Evolutionary conservation across 345 rosid genomes (phyloP), one percentile per base, ranked within the genome.

Genomic region (Euphorbia peplus): DNA sequence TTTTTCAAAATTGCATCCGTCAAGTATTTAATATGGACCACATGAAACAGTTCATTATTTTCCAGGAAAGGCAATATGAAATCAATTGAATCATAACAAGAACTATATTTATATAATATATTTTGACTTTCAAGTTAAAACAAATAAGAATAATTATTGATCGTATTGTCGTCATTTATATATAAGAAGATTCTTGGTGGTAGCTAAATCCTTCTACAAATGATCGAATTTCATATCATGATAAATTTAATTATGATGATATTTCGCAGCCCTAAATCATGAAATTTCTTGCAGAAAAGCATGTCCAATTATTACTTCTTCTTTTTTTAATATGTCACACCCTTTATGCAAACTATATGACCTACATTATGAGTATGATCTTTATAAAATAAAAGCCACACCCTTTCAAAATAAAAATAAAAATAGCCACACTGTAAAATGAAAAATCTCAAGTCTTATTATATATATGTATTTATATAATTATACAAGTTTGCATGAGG

Each of bases 311-410:
- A 60, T 62, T 62, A 42, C 66, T 62, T 62, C n/a, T 62, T 62
- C 65, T 61, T 6, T 32, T n/a, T n/a, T n/a, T n/a, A n/a, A 4
- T 39, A 39, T 61, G 64, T 35, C 32, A 21, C 51, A 28, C 64
- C 13, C 28, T 62, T 39, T 62, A 62, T 62, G n/a, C 73, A n/a
- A 48, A 44, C 55, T 37, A 63, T 46, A 41, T 57, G 75, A 64
- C 72, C 67, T 44, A 57, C 48, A 26, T 11, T 11, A n/a, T n/a
- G n/a, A 48, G 29, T 55, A 68, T 41, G 25, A 67, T 65, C 64
- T 21, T 21, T 46, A 16, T 16, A 28, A 66, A 60, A 52, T 39
- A 39, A 18, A n/a, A n/a, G n/a, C 52, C 65, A 21, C 13, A 30
- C n/a, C n/a, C n/a, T n/a, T n/a, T n/a, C n/a, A n/a, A n/a, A n/a